Evolutionary conservation across 345 rosid species (phyloP).

Genomic region (Brassica incana): DNA sequence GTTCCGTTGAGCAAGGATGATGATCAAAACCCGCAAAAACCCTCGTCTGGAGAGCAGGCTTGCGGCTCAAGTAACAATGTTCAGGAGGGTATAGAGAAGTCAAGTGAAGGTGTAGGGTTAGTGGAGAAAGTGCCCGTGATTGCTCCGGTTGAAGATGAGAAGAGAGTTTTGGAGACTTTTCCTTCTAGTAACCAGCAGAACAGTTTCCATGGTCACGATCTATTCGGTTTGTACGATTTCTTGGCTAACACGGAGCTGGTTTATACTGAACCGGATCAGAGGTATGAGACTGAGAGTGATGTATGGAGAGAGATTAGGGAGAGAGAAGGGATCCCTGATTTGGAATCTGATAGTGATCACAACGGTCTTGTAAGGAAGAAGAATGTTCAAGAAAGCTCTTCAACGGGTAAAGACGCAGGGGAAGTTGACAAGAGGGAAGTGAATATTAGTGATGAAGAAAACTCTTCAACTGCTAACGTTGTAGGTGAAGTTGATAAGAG

Average conservation of each 20-base stretch:
- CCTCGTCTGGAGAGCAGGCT: neutral
- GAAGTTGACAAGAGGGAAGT: neutral
- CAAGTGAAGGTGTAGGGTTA: constrained; percentile 15
- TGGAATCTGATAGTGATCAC: constrained; percentile 29
- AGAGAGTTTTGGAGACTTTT: neutral
- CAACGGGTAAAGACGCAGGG: neutral
- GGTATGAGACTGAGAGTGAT: neutral
- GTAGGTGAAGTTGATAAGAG: constrained; percentile 3
- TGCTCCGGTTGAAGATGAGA: constrained; percentile 8
- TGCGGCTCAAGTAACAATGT: constrained; percentile 9
- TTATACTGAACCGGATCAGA: neutral
- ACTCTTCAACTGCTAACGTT: neutral
- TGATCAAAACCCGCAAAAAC: neutral
- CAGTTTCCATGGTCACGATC: neutral
- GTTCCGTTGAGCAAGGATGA: neutral
- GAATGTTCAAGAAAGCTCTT: neutral
- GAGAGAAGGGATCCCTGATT: constrained; percentile 43
- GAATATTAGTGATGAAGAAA: neutral
- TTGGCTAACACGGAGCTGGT: neutral
- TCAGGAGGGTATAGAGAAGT: constrained; percentile 12
- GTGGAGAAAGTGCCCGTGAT: neutral
- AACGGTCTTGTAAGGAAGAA: constrained; percentile 18
- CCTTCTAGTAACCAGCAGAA: neutral
- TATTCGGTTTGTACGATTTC: constrained; percentile 6
- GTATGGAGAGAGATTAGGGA: constrained; percentile 32